A percentile compares a stretch with the other conserved stretches of the same genome.
Evolutionary conservation across 768 basidiomycete genomes (phyloP).

Genomic region (Tulasnella sp.): DNA sequence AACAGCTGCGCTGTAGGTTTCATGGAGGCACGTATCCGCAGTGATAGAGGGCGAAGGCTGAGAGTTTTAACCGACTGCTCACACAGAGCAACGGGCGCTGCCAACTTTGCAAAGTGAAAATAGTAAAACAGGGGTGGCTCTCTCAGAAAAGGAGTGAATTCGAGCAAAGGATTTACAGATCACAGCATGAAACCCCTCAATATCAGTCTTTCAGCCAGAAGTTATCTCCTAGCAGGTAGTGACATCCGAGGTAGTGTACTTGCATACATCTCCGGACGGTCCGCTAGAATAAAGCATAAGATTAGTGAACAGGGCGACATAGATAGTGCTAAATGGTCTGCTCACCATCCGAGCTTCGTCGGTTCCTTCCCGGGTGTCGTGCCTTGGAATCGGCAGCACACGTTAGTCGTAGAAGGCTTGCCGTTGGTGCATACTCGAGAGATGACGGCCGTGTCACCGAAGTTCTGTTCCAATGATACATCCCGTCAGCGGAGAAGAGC

Average conservation of each 20-base stretch:
- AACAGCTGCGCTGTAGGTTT: slow-evolving; percentile 8
- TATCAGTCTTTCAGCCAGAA: background rate
- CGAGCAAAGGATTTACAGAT: background rate
- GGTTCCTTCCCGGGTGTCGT: slow-evolving; percentile 22
- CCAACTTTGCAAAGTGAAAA: background rate
- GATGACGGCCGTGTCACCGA: slow-evolving; percentile 26
- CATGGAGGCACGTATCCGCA: slow-evolving; percentile 9
- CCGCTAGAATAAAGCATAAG: background rate
- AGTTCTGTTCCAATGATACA: slow-evolving; percentile 1
- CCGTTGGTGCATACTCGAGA: slow-evolving; percentile 27
- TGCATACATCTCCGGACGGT: slow-evolving; percentile 11
- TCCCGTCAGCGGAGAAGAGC: background rate
- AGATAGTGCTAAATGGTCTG: background rate
- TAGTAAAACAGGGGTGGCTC: background rate
- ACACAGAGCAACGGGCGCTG: background rate
- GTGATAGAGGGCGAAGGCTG: slow-evolving; percentile 20
- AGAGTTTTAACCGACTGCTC: background rate
- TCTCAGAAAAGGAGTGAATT: background rate
- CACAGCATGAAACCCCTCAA: background rate
- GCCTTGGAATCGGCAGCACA: slow-evolving; percentile 13
- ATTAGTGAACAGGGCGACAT: background rate
- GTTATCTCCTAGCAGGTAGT: slow-evolving; percentile 2
- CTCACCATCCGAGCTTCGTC: slow-evolving; percentile 28
- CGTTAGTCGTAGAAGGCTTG: slow-evolving; percentile 24
- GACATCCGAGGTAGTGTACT: slow-evolving; percentile 5